Conservation (phyloP, 1,284 basidiomycete species). For the Earliella scabrosa region DNA sequence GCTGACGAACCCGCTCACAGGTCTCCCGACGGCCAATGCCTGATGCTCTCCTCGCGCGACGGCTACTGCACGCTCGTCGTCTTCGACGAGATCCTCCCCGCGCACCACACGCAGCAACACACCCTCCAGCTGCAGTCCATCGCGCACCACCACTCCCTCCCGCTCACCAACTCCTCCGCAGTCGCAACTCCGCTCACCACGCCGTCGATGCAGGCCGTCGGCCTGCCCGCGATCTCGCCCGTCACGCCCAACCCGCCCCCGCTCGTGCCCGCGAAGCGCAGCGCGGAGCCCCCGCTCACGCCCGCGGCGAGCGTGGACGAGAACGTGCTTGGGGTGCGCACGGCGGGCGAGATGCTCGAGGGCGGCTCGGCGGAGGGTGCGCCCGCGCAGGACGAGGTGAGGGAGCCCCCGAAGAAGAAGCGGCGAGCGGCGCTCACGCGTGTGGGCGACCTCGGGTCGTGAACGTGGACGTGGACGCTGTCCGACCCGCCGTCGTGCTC, state of each 20-base stretch:
- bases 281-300: constrained; percentile 50
- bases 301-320: constrained; percentile 53
- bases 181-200: constrained; percentile 41
- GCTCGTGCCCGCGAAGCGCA: constrained; percentile 54
- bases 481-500: neutral
- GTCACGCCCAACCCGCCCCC: constrained; percentile 39
- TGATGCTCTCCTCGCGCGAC: constrained; percentile 92
- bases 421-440: constrained; percentile 81
- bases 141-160: constrained; percentile 79
- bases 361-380: constrained; percentile 2
- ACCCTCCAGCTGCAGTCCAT: constrained; percentile 86
- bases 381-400: constrained; percentile 23
- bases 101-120: constrained; percentile 87
- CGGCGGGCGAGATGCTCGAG: constrained; percentile 12
- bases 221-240: constrained; percentile 40
- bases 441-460: constrained; percentile 60
- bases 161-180: constrained; percentile 49
- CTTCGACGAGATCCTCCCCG: constrained; percentile 88
- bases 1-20: constrained; percentile 44
- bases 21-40: constrained; percentile 94
- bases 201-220: constrained; percentile 42
- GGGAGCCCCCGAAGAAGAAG: constrained; percentile 81
- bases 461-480: neutral
- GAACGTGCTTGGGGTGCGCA: constrained; percentile 25
- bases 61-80: constrained; percentile 96